phyloP scores from a whole-genome alignment of 1,284 basidiomycete genomes.

The Rhodofomes roseus region DNA sequence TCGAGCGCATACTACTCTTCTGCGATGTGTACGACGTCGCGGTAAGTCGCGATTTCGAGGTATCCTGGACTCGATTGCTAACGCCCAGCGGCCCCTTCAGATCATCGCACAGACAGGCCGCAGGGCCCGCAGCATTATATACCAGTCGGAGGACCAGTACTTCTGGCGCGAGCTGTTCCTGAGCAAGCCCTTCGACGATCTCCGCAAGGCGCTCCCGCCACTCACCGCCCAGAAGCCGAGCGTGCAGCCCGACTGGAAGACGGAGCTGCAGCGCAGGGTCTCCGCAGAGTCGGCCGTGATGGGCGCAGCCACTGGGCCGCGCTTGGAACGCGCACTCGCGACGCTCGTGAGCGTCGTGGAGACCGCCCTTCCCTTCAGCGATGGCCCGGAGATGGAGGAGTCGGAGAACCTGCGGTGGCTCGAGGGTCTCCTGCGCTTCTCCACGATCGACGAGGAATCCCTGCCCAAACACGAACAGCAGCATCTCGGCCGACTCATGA shows the following conservation, averaged over 20 bases:
- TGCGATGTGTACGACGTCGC: slow-evolving; percentile 53
- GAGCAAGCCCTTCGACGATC: slow-evolving; percentile 54
- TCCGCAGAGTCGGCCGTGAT: slow-evolving; percentile 21
- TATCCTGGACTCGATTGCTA: not conserved
- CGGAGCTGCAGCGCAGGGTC: slow-evolving; percentile 29
- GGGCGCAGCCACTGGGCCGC: slow-evolving; percentile 23
- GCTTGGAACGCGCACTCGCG: slow-evolving; percentile 34
- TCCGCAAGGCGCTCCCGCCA: slow-evolving; percentile 29
- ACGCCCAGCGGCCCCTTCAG: slow-evolving; percentile 4
- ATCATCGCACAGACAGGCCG: slow-evolving; percentile 52
- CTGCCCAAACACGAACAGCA: slow-evolving; percentile 10
- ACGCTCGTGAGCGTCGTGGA: slow-evolving; percentile 41
- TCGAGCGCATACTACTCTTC: slow-evolving; percentile 50
- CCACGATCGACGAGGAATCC: slow-evolving; percentile 6
- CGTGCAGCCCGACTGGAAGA: slow-evolving; percentile 25
- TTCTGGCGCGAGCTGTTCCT: slow-evolving; percentile 66
- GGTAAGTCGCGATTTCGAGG: slow-evolving; percentile 13
- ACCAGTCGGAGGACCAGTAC: slow-evolving; percentile 46
- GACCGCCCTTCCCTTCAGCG: slow-evolving; percentile 30
- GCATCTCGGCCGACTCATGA: slow-evolving; percentile 30
- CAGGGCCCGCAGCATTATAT: slow-evolving; percentile 43
- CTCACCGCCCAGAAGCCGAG: not conserved
- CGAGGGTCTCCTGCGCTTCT: slow-evolving; percentile 13
- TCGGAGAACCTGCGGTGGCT: slow-evolving; percentile 21
- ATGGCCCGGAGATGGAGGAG: slow-evolving; percentile 13